phyloP scores from a whole-genome alignment of 2,329 filamentous ascomycete species.

The Aspergillus brasiliensis region DNA sequence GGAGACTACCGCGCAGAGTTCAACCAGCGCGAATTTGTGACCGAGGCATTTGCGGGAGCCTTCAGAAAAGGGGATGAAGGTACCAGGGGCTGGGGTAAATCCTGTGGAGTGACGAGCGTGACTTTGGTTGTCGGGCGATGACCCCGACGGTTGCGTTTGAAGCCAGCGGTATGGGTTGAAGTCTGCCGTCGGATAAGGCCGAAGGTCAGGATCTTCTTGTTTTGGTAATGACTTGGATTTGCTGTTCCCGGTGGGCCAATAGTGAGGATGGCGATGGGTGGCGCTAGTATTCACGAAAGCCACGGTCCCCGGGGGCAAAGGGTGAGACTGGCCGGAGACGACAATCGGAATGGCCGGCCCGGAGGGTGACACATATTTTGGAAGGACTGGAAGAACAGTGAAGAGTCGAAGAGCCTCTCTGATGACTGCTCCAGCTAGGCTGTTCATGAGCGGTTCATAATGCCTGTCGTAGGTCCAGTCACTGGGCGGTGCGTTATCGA shows the following conservation, averaged over 20 bases:
- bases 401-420: slow-evolving; percentile 2
- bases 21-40: neutral
- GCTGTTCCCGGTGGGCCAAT: slow-evolving; percentile 2
- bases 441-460: neutral
- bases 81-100: neutral
- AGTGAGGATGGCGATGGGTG: slow-evolving; percentile 2
- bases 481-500: neutral
- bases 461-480: slow-evolving; percentile 2
- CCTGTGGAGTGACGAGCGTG: neutral
- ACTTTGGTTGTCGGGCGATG: neutral
- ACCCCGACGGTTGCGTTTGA: neutral
- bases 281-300: slow-evolving; percentile 1
- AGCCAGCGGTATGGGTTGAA: neutral
- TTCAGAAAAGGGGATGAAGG: slow-evolving; percentile 4
- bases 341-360: neutral
- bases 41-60: slow-evolving; percentile 1
- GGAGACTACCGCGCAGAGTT: slow-evolving; percentile 2
- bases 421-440: slow-evolving; percentile 1
- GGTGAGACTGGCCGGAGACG: neutral
- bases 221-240: neutral
- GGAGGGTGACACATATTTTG: slow-evolving; percentile 1
- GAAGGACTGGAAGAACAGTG: slow-evolving; percentile 3
- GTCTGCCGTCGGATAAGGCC: neutral
- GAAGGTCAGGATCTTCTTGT: neutral
- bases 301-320: neutral